Base-by-base conservation (phyloP, 768 basidiomycete genomes). In the Phaffia australis region DNA sequence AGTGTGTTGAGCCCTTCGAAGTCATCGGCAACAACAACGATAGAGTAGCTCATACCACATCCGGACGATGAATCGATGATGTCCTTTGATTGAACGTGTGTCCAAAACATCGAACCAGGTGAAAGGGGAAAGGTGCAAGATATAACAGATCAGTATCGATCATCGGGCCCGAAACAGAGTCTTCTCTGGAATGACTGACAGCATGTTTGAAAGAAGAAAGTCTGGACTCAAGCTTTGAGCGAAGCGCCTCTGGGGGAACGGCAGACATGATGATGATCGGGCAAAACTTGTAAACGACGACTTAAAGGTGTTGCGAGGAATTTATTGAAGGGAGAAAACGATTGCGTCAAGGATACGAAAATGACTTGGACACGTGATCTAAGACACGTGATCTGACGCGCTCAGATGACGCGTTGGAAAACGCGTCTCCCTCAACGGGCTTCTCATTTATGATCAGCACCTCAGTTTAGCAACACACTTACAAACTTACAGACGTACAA, bases 1-100 rank as follows among this genome's bases (percentile, higher is more conserved):
- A 69, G 58, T 35, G 62, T 64, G 51, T 64, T 69, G 35, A 69
- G 51, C 0, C 67, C 67, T 19, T 69, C 67, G 48, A 69, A 69
- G 49, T 69, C 67, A 11, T 58, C 58, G n/a, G 62, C 49, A 0
- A 69, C 67, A 48, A 69, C 67, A 19, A 69, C 63, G 16, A 69
- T 69, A 15, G 67, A 69, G 67, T 69, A 69, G 52, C 32, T 46
- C 5, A 56, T 50, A 25, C 67, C 67, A 25, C 67, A 69, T 1
- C 63, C 63, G 25, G 61, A 57, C 19, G 61, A 63, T 14, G 60
- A 57, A 52, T 69, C 67, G 51, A 54, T 30, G 46, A 69, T 69
- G 48, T 69, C 67, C 67, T 69, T 52, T 30, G 14, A 42, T 1
- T 42, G 4, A 11, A 42, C 11, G 11, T 42, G 35, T 42, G 35